A percentile compares a stretch with the other conserved stretches of the same genome.
These are phyloP conservation scores for Cucurbita pepo DNA, from an alignment of 306 rosid species.

Conservation along the genomic window DNA sequence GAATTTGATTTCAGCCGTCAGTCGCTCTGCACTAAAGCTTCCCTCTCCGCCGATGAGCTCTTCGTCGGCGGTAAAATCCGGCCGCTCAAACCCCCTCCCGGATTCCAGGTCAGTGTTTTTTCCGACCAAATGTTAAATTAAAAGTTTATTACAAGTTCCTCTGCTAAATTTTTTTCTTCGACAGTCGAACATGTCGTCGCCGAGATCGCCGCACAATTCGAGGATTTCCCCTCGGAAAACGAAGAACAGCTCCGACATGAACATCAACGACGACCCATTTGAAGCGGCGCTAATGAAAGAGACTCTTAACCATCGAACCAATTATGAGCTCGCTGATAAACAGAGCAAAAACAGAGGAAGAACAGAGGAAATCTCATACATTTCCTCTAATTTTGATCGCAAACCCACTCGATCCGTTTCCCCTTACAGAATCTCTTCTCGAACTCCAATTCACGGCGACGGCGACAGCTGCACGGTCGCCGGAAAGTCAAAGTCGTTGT, in stretches of 20 bases:
- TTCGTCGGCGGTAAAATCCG: constrained; percentile 47
- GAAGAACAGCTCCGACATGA: neutral
- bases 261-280: constrained; percentile 1
- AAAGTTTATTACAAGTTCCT: no score
- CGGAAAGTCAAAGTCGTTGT: constrained; percentile 10
- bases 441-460: constrained; percentile 14
- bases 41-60: constrained; percentile 50
- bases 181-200: constrained; percentile 5
- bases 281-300: neutral
- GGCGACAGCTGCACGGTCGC: neutral
- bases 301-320: neutral
- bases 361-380: constrained; percentile 10
- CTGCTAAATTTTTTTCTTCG: no score
- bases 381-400: constrained; percentile 6
- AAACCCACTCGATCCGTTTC: constrained; percentile 37
- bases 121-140: neutral
- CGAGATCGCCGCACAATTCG: neutral
- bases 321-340: constrained; percentile 3
- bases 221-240: neutral
- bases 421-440: constrained; percentile 40
- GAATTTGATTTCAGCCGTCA: constrained; percentile 11
- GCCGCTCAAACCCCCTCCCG: constrained; percentile 34
- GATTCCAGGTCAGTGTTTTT: constrained; percentile 2
- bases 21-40: neutral
- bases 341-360: constrained; percentile 10